Evolutionary conservation across 768 basidiomycete species (phyloP).

Genomic region (Tricholoma saponaceum): DNA sequence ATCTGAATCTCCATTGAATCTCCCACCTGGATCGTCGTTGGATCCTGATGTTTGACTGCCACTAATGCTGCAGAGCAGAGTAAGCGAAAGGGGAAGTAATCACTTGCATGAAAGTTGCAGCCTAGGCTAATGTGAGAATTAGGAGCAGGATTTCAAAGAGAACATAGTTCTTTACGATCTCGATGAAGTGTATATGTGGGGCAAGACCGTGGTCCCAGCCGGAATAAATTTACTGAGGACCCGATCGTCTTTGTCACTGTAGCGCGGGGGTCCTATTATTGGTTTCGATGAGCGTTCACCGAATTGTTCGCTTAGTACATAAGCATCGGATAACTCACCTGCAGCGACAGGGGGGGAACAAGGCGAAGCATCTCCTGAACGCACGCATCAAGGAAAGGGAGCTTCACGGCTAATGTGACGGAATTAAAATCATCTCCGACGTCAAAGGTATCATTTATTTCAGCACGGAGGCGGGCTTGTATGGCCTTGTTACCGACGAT

Average conservation of each 20-base stretch:
- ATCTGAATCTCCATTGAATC: too few relatives aligned
- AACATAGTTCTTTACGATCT: slow-evolving; percentile 4
- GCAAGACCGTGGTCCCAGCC: slow-evolving; percentile 11
- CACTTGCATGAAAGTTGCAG: too few relatives aligned
- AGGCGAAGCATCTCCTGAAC: slow-evolving; percentile 1
- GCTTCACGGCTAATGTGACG: background rate
- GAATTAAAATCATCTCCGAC: slow-evolving; percentile 1
- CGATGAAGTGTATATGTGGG: slow-evolving; percentile 13
- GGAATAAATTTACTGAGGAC: slow-evolving; percentile 8
- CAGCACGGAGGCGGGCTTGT: slow-evolving; percentile 1
- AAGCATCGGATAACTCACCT: background rate
- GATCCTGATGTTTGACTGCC: too few relatives aligned
- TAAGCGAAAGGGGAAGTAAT: too few relatives aligned
- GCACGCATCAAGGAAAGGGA: slow-evolving; percentile 2
- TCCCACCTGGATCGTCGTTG: too few relatives aligned
- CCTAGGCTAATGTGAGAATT: slow-evolving; percentile 3
- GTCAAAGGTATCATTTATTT: slow-evolving; percentile 2
- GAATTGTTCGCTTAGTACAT: background rate
- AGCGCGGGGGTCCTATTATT: slow-evolving; percentile 10
- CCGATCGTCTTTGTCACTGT: slow-evolving; percentile 5
- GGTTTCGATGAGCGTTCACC: background rate
- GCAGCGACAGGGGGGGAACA: background rate
- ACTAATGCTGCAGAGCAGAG: too few relatives aligned
- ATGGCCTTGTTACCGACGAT: background rate
- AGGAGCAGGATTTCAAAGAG: background rate